Evolutionary conservation across 2,329 filamentous ascomycete genomes (phyloP), one percentile per base, ranked within the genome.

Genomic region (Metarhizium robertsii): DNA sequence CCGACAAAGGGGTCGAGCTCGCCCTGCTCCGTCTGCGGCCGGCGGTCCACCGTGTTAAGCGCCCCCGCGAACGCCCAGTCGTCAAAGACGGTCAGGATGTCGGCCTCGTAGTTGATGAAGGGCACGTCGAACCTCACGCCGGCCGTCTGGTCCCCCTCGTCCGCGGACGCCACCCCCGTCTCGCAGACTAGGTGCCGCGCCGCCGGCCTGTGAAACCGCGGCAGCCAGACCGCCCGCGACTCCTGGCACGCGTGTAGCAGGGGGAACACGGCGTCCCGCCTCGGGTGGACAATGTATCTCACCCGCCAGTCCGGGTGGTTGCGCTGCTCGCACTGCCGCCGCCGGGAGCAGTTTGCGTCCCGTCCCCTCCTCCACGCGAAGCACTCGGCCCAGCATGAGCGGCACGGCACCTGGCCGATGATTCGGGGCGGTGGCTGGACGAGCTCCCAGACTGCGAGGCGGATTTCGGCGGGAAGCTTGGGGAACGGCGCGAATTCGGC

Each of bases 271-370:
- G 36, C 51, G 25, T 55, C n/a, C 14, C 34, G 47, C 18, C 56
- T 52, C 16, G 58, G 56, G 6, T 53, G 57, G 7, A 56, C 58
- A 18, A 58, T 51, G 36, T 58, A 58, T 42, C 56, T 40, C 34
- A 58, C 48, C 1, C 53, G 32, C 54, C 54, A 60, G 29, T 58
- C 50, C 2, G 52, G 45, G 16, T 55, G 56, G 18, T 50, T 70
- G 71, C 4, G 29, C 30, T 45, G 14, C 50, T 53, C 55, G 32
- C 53, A 57, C n/a, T 36, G 36, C 25, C 48, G 32, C n/a, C 50
- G 54, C 13, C 38, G n/a, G 25, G 43, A 30, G 45, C 42, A 46
- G 51, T 46, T 47, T 48, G 55, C 14, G 38, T 46, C 30, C n/a
- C n/a, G 30, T 30, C 52, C 14, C 34, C 36, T 11, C 30, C 34